Base-by-base conservation (phyloP, 169 alveolate genomes). In the Plasmodium knowlesi region DNA sequence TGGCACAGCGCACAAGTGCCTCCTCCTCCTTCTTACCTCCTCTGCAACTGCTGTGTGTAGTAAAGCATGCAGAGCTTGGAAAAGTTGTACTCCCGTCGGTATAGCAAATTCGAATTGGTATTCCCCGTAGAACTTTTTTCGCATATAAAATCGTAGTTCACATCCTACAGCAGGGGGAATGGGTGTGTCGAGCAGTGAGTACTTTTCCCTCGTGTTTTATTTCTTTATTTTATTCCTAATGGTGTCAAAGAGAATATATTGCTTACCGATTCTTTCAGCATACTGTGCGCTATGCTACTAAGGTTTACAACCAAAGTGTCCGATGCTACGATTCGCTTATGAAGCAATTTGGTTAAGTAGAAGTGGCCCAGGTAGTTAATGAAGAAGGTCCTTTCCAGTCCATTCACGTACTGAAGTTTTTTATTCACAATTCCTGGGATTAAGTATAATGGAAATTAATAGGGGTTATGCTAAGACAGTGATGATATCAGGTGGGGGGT, bases 301-400 rank as follows among this genome's bases (percentile, higher is more conserved):
- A 88, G 50, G 70, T 88, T 88, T 30, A 88, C 82, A 53, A 88
- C 53, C 46, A 88, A 37, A 32, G 94, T 88, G n/a, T 80, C 83
- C 16, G 82, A 78, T 22, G 82, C 34, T 54, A 88, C 32, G 32
- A 88, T 88, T 22, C 88, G 71, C 28, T 88, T 67, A 28, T 88
- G 71, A 37, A 88, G 19, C 37, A 88, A 80, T 3, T 88, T 57
- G 28, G 72, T 88, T 61, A 88, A 39, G 72, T 88, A 88, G 82
- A 88, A 88, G 57, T 88, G 94, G 32, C 94, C 94, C n/a, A 57
- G 72, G 41, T 88, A 88, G 90, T 88, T 88, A 79, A 88, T 22
- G 50, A 88, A 88, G 78, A 88, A 88, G 25, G 82, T 34, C 46
- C 71, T 34, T 79, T 88, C 94, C 14, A 88, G 8, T 2, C 83